Evolutionary conservation across 2,329 filamentous ascomycete genomes (phyloP).

Genomic region (Fragosphaeria purpurea): DNA sequence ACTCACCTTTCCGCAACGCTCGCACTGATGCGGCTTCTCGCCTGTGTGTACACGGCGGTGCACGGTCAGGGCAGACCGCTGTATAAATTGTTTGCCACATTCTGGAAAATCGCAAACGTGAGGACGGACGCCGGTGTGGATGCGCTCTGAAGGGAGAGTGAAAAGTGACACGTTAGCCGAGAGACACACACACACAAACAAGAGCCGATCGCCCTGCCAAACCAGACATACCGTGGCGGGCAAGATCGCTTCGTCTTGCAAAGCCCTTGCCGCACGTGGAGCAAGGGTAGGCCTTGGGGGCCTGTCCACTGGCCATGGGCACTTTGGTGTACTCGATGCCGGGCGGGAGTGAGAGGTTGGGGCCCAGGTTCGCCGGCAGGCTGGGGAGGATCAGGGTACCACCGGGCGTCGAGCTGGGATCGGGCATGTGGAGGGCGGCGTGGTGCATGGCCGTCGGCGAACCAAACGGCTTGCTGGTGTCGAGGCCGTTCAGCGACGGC

Average conservation of each 20-base stretch:
- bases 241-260: slow-evolving; percentile 84
- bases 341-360: slow-evolving; percentile 14
- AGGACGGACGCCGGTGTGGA: slow-evolving; percentile 82
- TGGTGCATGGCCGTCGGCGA: slow-evolving; percentile 40
- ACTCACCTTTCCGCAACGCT: slow-evolving; percentile 85
- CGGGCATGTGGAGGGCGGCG: slow-evolving; percentile 35
- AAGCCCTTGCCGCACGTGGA: slow-evolving; percentile 86
- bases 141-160: slow-evolving; percentile 57
- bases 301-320: slow-evolving; percentile 11
- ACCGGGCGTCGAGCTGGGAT: slow-evolving; percentile 26
- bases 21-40: slow-evolving; percentile 97
- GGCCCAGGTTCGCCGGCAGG: slow-evolving; percentile 24
- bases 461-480: slow-evolving; percentile 35
- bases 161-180: not conserved
- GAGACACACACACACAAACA: not conserved
- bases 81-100: slow-evolving; percentile 95
- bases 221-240: slow-evolving; percentile 69
- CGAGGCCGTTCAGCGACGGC: slow-evolving; percentile 30
- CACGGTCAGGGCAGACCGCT: slow-evolving; percentile 88
- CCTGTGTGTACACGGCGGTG: slow-evolving; percentile 93
- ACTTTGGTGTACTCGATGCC: slow-evolving; percentile 16
- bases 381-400: slow-evolving; percentile 32
- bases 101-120: slow-evolving; percentile 84
- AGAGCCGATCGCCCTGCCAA: too few relatives aligned
- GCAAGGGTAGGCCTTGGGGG: slow-evolving; percentile 69